These are phyloP conservation scores for Suillus brevipes DNA, from an alignment of 768 basidiomycete genomes.

Conservation along the genomic window DNA sequence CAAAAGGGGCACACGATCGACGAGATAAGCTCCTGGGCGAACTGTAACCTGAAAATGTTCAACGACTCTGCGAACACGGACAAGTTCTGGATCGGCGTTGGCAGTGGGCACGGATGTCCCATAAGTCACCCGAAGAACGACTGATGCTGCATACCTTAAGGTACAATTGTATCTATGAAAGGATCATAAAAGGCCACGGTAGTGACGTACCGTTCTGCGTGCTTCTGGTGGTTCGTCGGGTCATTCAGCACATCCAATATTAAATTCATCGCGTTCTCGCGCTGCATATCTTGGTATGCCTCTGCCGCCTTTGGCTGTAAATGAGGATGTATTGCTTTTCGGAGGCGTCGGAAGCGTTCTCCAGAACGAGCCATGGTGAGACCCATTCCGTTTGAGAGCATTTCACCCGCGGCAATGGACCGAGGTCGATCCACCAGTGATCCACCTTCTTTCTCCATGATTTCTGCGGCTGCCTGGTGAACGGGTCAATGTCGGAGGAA, in stretches of 20 bases:
- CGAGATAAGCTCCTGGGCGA: neutral
- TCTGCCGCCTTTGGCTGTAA: conserved; percentile 49
- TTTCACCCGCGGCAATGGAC: conserved; percentile 52
- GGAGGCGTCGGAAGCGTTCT: conserved; percentile 55
- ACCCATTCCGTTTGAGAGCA: conserved; percentile 55
- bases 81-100: neutral
- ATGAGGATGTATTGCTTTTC: conserved; percentile 52
- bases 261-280: conserved; percentile 25
- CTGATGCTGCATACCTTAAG: conserved; percentile 20
- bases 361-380: conserved; percentile 48
- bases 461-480: conserved; percentile 54
- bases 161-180: neutral
- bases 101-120: conserved; percentile 17
- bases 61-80: neutral
- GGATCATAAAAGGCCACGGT: neutral
- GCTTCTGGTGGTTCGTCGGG: conserved; percentile 11
- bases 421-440: conserved; percentile 49
- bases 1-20: conserved; percentile 11
- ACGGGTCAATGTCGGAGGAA: conserved; percentile 33
- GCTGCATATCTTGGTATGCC: conserved; percentile 46
- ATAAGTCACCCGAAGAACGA: conserved; percentile 26
- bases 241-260: conserved; percentile 23
- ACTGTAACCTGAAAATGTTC: neutral
- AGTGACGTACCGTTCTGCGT: conserved; percentile 17
- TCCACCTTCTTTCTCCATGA: conserved; percentile 62